Conservation (phyloP, 305 asterid species). For the Nicotiana rustica region DNA sequence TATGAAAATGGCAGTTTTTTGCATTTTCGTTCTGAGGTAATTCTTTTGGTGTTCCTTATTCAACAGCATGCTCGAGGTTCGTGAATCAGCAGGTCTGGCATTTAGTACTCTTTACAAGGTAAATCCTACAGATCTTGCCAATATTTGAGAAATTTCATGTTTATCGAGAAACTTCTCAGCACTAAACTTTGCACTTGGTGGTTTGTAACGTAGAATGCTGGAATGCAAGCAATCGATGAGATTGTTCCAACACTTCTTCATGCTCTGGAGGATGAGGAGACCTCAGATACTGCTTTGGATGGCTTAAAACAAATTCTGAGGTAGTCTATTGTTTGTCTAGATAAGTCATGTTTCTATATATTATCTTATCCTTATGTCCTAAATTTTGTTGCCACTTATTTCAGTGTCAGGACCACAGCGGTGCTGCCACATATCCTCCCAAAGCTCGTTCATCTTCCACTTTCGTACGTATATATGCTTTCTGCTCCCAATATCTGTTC, state of each 20-base stretch:
- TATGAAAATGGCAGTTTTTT: conserved; percentile 32
- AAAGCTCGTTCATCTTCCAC: conserved; percentile 93
- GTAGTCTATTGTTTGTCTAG: conserved; percentile 41
- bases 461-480: conserved; percentile 69
- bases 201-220: conserved; percentile 80
- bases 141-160: conserved; percentile 38
- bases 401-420: conserved; percentile 95
- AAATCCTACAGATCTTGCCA: conserved; percentile 27
- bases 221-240: conserved; percentile 99
- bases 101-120: conserved; percentile 99
- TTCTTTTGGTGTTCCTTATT: conserved; percentile 37
- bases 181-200: conserved; percentile 31
- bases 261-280: conserved; percentile 90
- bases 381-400: conserved; percentile 38
- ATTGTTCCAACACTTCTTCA: conserved; percentile 96
- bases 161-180: conserved; percentile 11
- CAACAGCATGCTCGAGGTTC: conserved; percentile 81
- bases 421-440: conserved; percentile 99
- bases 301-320: conserved; percentile 97
- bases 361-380: conserved; percentile 25
- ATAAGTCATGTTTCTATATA: conserved; percentile 7
- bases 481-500: conserved; percentile 34
- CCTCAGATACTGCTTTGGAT: conserved; percentile 97
- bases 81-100: conserved; percentile 95
- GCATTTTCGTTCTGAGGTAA: conserved; percentile 35